Base-by-base conservation (phyloP, 768 basidiomycete genomes). In the Suillus tomentosus region DNA sequence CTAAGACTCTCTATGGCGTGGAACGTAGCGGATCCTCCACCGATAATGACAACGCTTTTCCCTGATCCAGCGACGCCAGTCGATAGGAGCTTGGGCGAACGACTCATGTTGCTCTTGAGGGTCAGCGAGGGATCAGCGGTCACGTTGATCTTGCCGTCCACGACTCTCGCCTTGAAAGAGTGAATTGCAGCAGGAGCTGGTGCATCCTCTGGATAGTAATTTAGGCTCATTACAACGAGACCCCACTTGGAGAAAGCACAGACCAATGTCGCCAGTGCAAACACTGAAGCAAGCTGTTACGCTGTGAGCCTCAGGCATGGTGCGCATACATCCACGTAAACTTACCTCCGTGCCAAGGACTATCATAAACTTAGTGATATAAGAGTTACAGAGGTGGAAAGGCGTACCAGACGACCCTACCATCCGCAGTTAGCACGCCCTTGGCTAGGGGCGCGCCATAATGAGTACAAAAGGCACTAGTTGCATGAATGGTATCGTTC, bases 361-460 rank as follows among this genome's bases (percentile, higher is more conserved):
- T 91, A 64, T 36, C n/a, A 36, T 24, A 11, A 37, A 37, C 43
- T 53, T n/a, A 63, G 45, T 19, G 11, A 36, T 45, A 19, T 14
- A 48, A 14, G 19, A 34, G 39, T 22, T 43, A 45, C 27, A 14
- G 15, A 47, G 42, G 27, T 19, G 60, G 22, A 22, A 63, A 54
- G 34, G 74, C 85, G 58, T 71, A 87, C 88, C 94, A 96, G 57
- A 91, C 86, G 22, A 96, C 84, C 65, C 91, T 79, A 11, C 91
- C 94, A 73, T 91, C 89, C 40, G 89, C 82, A 9, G 89, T 85
- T 62, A 95, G 79, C 11, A 94, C 88, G 60, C 94, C 94, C 75
- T 93, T 94, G 5, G 81, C 87, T 3, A 96, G 81, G 2, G 94
- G 93, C 3, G 94, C 94, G 13, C 95, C 95, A 72, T 95, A 96